Evolutionary conservation across 2,329 filamentous ascomycete genomes (phyloP).

Genomic region (Nemania sp.): DNA sequence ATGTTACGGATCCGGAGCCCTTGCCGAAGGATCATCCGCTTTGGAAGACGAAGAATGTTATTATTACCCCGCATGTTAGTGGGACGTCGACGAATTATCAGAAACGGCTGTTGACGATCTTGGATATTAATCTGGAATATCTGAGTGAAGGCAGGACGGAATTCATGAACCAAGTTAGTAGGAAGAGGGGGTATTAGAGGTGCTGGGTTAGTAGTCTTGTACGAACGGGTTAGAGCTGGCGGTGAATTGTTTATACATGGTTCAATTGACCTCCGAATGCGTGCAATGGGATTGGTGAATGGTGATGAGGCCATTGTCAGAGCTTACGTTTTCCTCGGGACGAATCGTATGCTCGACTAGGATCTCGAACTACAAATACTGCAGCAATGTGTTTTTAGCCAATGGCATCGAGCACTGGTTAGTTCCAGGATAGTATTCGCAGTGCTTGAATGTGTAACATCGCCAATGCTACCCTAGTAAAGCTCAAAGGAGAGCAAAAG

Average conservation of each 20-base stretch:
- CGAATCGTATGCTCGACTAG: too few species aligned
- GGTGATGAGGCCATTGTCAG: too few species aligned
- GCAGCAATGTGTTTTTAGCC: too few species aligned
- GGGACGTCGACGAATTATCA: conserved; percentile 36
- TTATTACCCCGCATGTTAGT: conserved; percentile 50
- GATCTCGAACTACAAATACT: too few species aligned
- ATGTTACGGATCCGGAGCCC: conserved; percentile 72
- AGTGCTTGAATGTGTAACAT: too few species aligned
- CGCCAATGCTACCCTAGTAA: too few species aligned
- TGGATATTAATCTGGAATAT: conserved; percentile 35
- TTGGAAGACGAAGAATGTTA: conserved; percentile 65
- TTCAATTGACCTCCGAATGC: too few species aligned
- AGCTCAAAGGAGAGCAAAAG: too few species aligned
- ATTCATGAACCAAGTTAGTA: conserved; percentile 39
- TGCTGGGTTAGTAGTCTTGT: not conserved
- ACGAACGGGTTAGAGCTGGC: not conserved
- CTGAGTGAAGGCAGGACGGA: conserved; percentile 34
- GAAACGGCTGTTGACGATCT: conserved; percentile 33
- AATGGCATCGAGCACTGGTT: too few species aligned
- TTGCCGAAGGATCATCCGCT: conserved; percentile 63
- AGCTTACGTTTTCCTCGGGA: too few species aligned
- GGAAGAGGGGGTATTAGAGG: conserved; percentile 37
- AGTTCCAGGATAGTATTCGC: too few species aligned
- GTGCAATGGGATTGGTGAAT: not conserved
- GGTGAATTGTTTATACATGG: too few species aligned